Conservation (phyloP, 2,329 filamentous ascomycete genomes). For the Pyrenochaeta sp. region DNA sequence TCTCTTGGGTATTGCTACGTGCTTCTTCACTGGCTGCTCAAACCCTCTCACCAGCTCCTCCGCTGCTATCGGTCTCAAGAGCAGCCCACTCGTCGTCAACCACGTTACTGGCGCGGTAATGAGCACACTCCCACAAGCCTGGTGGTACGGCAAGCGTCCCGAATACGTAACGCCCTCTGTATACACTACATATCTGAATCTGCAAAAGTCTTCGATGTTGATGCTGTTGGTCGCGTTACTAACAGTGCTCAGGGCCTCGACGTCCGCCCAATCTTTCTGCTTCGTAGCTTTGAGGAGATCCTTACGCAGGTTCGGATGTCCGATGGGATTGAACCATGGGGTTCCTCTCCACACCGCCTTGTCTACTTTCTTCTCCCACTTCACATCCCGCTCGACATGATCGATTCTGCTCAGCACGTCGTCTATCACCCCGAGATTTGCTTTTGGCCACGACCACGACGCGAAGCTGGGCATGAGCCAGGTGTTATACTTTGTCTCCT, state of each 20-base stretch:
- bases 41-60: conserved; percentile 6
- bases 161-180: conserved; percentile 33
- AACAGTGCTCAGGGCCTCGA: conserved; percentile 14
- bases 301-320: conserved; percentile 22
- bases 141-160: conserved; percentile 26
- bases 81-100: conserved; percentile 15
- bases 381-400: conserved; percentile 7
- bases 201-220: conserved; percentile 25
- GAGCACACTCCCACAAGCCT: conserved; percentile 27
- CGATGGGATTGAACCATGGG: conserved; percentile 29
- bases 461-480: conserved; percentile 33
- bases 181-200: conserved; percentile 29
- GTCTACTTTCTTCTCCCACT: conserved; percentile 19
- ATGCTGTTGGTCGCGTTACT: conserved; percentile 9
- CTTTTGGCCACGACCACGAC: conserved; percentile 23
- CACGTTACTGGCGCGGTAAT: conserved; percentile 22
- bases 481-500: conserved; percentile 11
- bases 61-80: conserved; percentile 19
- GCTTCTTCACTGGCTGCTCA: not conserved
- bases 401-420: conserved; percentile 14
- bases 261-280: conserved; percentile 28
- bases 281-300: conserved; percentile 24
- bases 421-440: conserved; percentile 16
- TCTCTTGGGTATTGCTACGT: not conserved
- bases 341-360: conserved; percentile 33